These are phyloP conservation scores for Niebla homalea DNA, from an alignment of 495 filamentous ascomycete genomes.

Conservation along the genomic window DNA sequence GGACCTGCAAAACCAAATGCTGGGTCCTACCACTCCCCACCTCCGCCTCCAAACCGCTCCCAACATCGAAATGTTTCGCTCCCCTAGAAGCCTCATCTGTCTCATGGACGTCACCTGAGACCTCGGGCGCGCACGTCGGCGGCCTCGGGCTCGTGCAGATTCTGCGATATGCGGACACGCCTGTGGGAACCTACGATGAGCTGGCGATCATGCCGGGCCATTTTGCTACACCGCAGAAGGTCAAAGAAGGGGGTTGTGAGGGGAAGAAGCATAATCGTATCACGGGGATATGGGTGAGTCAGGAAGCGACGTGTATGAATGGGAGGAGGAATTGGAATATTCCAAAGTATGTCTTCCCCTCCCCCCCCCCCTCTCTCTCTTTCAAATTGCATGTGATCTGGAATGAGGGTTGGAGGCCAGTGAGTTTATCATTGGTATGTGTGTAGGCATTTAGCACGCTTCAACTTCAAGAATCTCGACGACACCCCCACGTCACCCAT, in stretches of 20 bases:
- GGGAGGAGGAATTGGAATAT: slow-evolving; percentile 39
- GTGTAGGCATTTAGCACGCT: slow-evolving; percentile 31
- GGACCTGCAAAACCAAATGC: slow-evolving; percentile 27
- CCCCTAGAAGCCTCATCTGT: slow-evolving; percentile 26
- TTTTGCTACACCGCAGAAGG: slow-evolving; percentile 24
- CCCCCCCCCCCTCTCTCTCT: not conserved
- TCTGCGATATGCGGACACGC: slow-evolving; percentile 34
- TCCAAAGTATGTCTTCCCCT: slow-evolving; percentile 22
- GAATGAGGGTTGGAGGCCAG: not conserved
- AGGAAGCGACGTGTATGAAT: slow-evolving; percentile 34
- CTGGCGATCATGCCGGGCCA: slow-evolving; percentile 31
- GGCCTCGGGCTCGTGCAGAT: slow-evolving; percentile 34
- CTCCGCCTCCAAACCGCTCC: slow-evolving; percentile 12
- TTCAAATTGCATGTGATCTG: not conserved
- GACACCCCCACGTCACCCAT: slow-evolving; percentile 17
- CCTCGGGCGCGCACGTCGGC: slow-evolving; percentile 25
- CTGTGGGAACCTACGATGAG: slow-evolving; percentile 40
- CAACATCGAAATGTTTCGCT: slow-evolving; percentile 25
- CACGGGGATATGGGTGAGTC: slow-evolving; percentile 38
- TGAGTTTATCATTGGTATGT: too few species aligned
- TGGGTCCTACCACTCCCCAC: slow-evolving; percentile 27
- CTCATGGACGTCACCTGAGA: slow-evolving; percentile 16
- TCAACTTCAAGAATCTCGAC: slow-evolving; percentile 23
- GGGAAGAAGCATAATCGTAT: slow-evolving; percentile 20
- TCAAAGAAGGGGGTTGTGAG: slow-evolving; percentile 2